Percentiles rank a stretch among this genome's conserved stretches.
Evolutionary conservation across 1,139 yeast genomes (phyloP).

Genomic region (Ogataea hybrid): DNA sequence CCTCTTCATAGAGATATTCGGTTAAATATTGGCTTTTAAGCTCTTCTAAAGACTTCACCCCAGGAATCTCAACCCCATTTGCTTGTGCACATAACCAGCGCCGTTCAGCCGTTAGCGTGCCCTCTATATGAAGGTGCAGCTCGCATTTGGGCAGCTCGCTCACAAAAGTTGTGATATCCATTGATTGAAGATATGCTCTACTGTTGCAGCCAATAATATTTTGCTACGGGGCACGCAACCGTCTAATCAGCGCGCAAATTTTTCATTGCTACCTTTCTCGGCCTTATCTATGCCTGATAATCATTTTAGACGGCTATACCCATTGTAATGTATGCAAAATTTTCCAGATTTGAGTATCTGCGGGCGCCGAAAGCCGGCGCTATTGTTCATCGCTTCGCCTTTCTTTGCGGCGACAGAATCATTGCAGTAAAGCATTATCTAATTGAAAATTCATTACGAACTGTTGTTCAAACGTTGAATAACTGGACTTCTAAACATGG

Average conservation of each 20-base stretch:
- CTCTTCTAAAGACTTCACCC: conserved; percentile 51
- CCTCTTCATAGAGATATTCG: conserved; percentile 39
- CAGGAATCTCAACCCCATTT: conserved; percentile 24
- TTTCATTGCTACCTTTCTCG: background rate
- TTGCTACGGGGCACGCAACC: background rate
- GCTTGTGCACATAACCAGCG: conserved; percentile 19
- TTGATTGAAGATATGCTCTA: background rate
- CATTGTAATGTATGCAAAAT: background rate
- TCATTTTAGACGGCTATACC: background rate
- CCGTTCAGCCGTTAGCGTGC: conserved; percentile 63
- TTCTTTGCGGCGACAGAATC: background rate
- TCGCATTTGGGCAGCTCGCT: conserved; percentile 70
- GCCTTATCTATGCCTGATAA: conserved; percentile 1
- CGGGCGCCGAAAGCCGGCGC: background rate
- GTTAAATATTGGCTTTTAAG: conserved; percentile 41
- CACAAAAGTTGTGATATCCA: conserved; percentile 37
- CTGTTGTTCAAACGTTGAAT: background rate
- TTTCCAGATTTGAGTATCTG: background rate
- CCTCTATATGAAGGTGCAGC: conserved; percentile 73
- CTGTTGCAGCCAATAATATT: background rate
- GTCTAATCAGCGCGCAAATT: background rate
- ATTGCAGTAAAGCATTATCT: background rate
- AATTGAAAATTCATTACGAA: background rate
- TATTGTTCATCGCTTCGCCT: background rate
- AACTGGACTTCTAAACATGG: background rate